These are phyloP conservation scores for Lithocarpus polystachyus DNA, from an alignment of 306 rosid species.

Conservation along the genomic window DNA sequence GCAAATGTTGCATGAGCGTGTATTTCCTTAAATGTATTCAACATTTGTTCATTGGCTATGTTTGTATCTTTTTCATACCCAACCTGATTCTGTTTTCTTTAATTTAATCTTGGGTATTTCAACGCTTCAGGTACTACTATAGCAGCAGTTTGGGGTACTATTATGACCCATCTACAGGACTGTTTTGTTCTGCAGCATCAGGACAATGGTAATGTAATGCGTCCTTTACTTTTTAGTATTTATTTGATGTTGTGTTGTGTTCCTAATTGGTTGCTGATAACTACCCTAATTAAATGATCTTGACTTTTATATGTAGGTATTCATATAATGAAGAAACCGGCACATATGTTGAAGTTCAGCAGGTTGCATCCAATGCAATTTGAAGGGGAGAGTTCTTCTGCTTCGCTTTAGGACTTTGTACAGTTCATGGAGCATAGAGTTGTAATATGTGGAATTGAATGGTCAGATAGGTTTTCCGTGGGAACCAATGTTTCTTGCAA, in stretches of 20 bases:
- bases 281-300: background rate
- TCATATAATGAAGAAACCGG: conserved; percentile 56
- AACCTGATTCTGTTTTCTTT: background rate
- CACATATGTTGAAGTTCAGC: conserved; percentile 51
- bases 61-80: background rate
- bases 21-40: background rate
- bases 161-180: conserved; percentile 33
- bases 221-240: conserved; percentile 11
- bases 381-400: conserved; percentile 20
- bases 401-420: conserved; percentile 9
- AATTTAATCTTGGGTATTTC: background rate
- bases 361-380: conserved; percentile 34
- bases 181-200: conserved; percentile 58
- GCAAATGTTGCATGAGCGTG: background rate
- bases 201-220: conserved; percentile 57
- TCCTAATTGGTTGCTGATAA: background rate
- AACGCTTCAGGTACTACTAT: conserved; percentile 63
- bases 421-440: background rate
- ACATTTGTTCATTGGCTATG: background rate
- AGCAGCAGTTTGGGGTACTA: conserved; percentile 47
- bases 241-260: background rate
- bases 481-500: background rate
- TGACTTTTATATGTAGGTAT: conserved; percentile 25
- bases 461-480: background rate
- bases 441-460: background rate